Base-by-base conservation (phyloP, 768 basidiomycete genomes). In the Thelephora aurantiotincta region DNA sequence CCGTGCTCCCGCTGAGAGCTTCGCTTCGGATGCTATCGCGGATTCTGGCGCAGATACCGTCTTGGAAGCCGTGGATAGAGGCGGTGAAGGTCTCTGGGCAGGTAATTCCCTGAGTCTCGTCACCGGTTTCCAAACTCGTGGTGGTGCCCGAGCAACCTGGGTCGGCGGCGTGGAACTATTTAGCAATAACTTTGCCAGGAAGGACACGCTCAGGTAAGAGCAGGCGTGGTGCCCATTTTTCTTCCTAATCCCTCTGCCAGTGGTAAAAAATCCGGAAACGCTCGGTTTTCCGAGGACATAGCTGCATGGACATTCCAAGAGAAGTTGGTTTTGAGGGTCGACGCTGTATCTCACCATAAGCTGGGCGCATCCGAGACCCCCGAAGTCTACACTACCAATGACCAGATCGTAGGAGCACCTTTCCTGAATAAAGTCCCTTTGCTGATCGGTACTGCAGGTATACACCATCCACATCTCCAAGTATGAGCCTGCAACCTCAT, bases 281-380 rank as follows among this genome's bases (percentile, higher is more conserved):
- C 68, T 6, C 76, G 76, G 48, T 82, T 96, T 51, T 74, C 70
- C 2, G 66, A 70, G 44, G 90, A 94, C 52, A 62, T 98, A 37
- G 74, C 81, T 3, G 73, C 77, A 5, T 99, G 94, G 94, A 77
- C 82, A 0, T 94, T 98, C 80, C 85, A 90, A 55, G 87, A 96
- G 62, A 73, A 74, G 1, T 70, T 78, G 11, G 85, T 87, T 2
- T 69, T 94, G 44, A 80, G 88, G 20, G 80, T 97, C 48, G 82
- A 89, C 51, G 68, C 62, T 41, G 75, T 75, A 6, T 74, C 76
- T 18, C 92, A 96, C 58, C 81, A 85, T 55, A 75, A 74, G 48
- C 68, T 78, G 43, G 78, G 82, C 51, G 70, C 74, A 46, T 76
- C 77, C 0, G 66, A 63, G 19, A 69, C 82, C n/a, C 66, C 68